Evolutionary conservation across 805 yeast species (phyloP), one percentile per base, ranked within the genome.

Genomic region (Pichia nanzhaoensis): DNA sequence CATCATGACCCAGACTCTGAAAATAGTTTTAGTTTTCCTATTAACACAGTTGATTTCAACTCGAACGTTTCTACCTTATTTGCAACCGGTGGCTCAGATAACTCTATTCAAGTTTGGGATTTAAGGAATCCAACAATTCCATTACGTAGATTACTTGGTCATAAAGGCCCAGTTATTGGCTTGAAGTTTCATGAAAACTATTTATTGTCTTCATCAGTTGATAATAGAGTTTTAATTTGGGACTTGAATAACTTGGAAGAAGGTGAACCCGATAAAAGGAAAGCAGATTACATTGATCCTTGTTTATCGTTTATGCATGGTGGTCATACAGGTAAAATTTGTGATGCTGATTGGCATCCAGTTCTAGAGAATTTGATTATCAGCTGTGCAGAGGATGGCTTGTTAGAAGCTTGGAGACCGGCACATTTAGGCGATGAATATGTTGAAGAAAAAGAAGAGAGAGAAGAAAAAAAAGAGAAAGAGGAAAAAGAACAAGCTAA

Each of bases 231-330:
- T 13, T 66, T 81, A 39, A 57, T 80, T 27, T 88, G 96, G 96
- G 88, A 88, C 55, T 67, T 88, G 51, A 67, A 70, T 46, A 70
- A 71, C 48, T 62, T 84, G 46, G 76, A 71, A 27, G 79, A 78
- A 44, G 75, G 73, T 7, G 82, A 77, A 30, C 77, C 74, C 50
- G 73, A 68, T 42, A 83, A 74, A 52, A 81, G 75, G 50, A 57
- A 58, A 35, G 71, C 73, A 24, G 73, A 73, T 31, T 76, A 74
- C 49, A 77, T 79, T 10, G 95, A 89, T 51, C 93, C 95, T 5
- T 83, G 88, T 59, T 71, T 88, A 46, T 64, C 66, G 20, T 88
- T 86, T 58, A 75, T 86, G 56, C 95, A 89, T 62, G 95, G 95
- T 14, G 96, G 96, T 12, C 96, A 88, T 64, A 78, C 89, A 2